Conservation (phyloP, 2,329 filamentous ascomycete species). For the Tolypocladium cylindrosporum region DNA sequence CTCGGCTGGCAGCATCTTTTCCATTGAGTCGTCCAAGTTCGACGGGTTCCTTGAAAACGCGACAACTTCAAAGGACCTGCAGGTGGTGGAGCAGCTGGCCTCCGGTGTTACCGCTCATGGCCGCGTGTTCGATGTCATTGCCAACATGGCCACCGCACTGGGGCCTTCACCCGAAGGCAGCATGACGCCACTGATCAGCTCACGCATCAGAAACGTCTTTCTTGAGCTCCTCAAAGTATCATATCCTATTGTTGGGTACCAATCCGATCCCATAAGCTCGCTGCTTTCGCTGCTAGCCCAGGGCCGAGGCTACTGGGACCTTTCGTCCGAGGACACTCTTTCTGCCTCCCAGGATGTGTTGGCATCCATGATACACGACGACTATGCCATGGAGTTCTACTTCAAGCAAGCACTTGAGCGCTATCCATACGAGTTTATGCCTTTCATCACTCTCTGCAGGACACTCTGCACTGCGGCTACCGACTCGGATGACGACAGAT, state of each 20-base stretch:
- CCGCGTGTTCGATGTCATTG: slow-evolving; percentile 43
- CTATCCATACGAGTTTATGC: slow-evolving; percentile 77
- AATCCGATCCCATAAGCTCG: slow-evolving; percentile 57
- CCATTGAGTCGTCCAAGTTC: slow-evolving; percentile 49
- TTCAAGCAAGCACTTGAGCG: slow-evolving; percentile 63
- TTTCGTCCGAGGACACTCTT: slow-evolving; percentile 26
- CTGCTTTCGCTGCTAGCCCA: slow-evolving; percentile 55
- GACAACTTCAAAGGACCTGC: slow-evolving; percentile 39
- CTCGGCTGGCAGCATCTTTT: slow-evolving; percentile 52
- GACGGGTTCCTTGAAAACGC: slow-evolving; percentile 45
- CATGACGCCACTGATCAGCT: slow-evolving; percentile 46
- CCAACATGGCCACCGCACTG: slow-evolving; percentile 36
- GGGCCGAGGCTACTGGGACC: slow-evolving; percentile 43
- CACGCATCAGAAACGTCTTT: slow-evolving; percentile 53
- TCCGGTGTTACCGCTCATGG: slow-evolving; percentile 36
- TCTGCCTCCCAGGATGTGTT: slow-evolving; percentile 21
- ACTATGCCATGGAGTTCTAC: slow-evolving; percentile 42
- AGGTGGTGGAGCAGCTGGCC: slow-evolving; percentile 41
- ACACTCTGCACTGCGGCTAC: slow-evolving; percentile 38
- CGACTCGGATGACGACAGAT: slow-evolving; percentile 19
- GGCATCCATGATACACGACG: slow-evolving; percentile 23
- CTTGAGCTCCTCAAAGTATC: slow-evolving; percentile 62
- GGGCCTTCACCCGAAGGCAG: slow-evolving; percentile 35
- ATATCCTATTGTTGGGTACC: slow-evolving; percentile 60
- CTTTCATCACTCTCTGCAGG: slow-evolving; percentile 65